phyloP scores from a whole-genome alignment of 441 rosid genomes.

The Populus trichocarpa region DNA sequence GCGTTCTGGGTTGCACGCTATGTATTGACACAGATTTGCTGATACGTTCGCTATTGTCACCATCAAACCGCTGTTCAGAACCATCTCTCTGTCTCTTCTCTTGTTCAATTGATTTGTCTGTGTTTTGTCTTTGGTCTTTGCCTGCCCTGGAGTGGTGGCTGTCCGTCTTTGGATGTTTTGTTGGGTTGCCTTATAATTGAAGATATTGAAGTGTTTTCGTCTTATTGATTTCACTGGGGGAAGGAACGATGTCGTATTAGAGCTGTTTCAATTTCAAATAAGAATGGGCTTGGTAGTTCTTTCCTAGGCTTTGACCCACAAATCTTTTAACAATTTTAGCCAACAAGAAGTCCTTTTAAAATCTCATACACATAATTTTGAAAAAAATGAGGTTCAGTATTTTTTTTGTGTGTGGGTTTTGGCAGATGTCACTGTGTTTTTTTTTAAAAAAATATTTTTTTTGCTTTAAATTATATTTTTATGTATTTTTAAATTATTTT shows the following conservation, averaged over 20 bases:
- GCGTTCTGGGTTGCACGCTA: slow-evolving; percentile 85
- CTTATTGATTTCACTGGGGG: not conserved
- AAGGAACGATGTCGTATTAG: not conserved
- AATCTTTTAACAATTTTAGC: not conserved
- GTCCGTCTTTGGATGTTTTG: not conserved
- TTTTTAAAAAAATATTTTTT: too few relatives aligned
- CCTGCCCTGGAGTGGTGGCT: not conserved
- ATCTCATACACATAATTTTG: too few relatives aligned
- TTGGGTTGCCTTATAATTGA: not conserved
- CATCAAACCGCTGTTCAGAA: slow-evolving; percentile 64
- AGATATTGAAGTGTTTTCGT: not conserved
- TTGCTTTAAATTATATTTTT: too few relatives aligned
- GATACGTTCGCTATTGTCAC: slow-evolving; percentile 57
- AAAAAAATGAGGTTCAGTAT: too few relatives aligned
- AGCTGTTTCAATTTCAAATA: not conserved
- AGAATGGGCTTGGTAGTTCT: not conserved
- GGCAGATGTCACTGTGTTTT: too few relatives aligned
- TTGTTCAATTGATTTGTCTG: not conserved
- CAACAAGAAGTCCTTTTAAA: not conserved
- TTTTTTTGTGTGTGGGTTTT: too few relatives aligned
- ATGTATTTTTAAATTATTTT: too few relatives aligned
- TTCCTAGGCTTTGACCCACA: not conserved
- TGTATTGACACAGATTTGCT: slow-evolving; percentile 67
- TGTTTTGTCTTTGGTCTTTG: not conserved
- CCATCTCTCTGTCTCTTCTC: slow-evolving; percentile 42